A percentile compares a stretch with the other conserved stretches of the same genome.
Conservation (phyloP, 805 yeast genomes). For the Metschnikowia peoriensis region DNA sequence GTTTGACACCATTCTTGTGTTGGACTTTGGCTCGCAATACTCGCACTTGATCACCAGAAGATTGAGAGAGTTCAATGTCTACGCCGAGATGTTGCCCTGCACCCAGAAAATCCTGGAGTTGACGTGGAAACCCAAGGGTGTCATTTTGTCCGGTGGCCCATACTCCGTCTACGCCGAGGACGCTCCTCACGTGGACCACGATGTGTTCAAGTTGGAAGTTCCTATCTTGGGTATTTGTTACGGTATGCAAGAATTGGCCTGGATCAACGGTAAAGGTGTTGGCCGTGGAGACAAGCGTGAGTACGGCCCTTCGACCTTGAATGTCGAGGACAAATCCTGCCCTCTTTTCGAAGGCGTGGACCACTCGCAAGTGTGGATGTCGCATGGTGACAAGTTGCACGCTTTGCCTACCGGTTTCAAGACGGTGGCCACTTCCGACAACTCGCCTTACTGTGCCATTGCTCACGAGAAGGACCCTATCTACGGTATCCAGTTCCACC, state of each 20-base stretch:
- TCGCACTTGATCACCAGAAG: slow-evolving; percentile 96
- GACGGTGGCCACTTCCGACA: slow-evolving; percentile 85
- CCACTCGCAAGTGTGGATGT: slow-evolving; percentile 98
- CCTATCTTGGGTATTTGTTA: slow-evolving; percentile 98
- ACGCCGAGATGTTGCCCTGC: slow-evolving; percentile 99
- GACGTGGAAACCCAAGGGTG: slow-evolving; percentile 94
- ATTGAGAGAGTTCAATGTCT: slow-evolving; percentile 94
- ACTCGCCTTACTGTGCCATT: slow-evolving; percentile 96
- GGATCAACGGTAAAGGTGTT: slow-evolving; percentile 94
- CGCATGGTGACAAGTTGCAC: slow-evolving; percentile 94
- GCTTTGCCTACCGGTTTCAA: slow-evolving; percentile 88
- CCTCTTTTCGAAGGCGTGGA: slow-evolving; percentile 85
- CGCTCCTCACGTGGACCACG: slow-evolving; percentile 97
- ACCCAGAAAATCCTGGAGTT: slow-evolving; percentile 94
- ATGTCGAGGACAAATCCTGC: slow-evolving; percentile 64
- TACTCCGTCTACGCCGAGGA: slow-evolving; percentile 94
- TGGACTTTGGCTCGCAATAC: slow-evolving; percentile 98
- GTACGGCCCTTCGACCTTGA: slow-evolving; percentile 92
- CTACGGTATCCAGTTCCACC: slow-evolving; percentile 98
- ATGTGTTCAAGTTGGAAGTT: slow-evolving; percentile 82
- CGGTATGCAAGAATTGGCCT: slow-evolving; percentile 98
- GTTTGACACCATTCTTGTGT: slow-evolving; percentile 94
- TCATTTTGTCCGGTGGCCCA: slow-evolving; percentile 95
- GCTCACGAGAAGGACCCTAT: slow-evolving; percentile 70
- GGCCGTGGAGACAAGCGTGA: slow-evolving; percentile 97